Conservation (phyloP, 805 yeast species). For the Ogataea glucozyma region DNA sequence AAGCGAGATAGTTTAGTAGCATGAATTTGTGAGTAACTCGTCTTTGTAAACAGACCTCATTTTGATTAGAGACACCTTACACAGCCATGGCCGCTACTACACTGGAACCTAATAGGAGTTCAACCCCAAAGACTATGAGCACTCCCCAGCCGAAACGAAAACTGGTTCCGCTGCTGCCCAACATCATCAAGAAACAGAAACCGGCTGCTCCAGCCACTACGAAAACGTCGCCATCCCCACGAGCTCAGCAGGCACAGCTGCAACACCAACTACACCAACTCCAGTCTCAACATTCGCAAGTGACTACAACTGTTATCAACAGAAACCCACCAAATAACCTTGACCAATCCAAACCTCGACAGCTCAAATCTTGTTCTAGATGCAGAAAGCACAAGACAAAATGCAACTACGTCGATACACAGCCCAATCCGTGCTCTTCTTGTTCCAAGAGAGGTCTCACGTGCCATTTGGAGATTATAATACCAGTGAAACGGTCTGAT, state of each 20-base stretch:
- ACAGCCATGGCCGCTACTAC: slow-evolving; percentile 3
- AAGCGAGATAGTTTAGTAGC: no score
- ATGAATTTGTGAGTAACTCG: no score
- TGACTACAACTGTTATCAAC: slow-evolving; percentile 24
- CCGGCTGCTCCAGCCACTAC: background rate
- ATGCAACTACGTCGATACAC: slow-evolving; percentile 55
- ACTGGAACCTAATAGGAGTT: no score
- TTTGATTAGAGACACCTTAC: background rate
- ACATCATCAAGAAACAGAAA: slow-evolving; percentile 19
- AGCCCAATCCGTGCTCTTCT: slow-evolving; percentile 58
- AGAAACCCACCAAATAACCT: slow-evolving; percentile 21
- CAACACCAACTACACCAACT: no score
- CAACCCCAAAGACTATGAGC: no score
- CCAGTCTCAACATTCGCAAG: no score
- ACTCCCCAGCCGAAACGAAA: slow-evolving; percentile 27
- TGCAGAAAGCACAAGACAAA: slow-evolving; percentile 68
- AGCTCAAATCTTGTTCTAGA: slow-evolving; percentile 58
- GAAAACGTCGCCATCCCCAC: background rate
- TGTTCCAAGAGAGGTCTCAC: slow-evolving; percentile 52
- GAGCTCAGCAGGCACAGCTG: background rate
- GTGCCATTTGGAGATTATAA: slow-evolving; percentile 58
- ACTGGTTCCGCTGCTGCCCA: slow-evolving; percentile 31
- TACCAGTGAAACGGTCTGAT: slow-evolving; percentile 50
- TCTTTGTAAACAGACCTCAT: no score
- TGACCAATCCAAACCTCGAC: slow-evolving; percentile 40